Evolutionary conservation across 192 early-diverging fungal species (phyloP), one percentile per base, ranked within the genome.

Genomic region (Allomyces javanicus): DNA sequence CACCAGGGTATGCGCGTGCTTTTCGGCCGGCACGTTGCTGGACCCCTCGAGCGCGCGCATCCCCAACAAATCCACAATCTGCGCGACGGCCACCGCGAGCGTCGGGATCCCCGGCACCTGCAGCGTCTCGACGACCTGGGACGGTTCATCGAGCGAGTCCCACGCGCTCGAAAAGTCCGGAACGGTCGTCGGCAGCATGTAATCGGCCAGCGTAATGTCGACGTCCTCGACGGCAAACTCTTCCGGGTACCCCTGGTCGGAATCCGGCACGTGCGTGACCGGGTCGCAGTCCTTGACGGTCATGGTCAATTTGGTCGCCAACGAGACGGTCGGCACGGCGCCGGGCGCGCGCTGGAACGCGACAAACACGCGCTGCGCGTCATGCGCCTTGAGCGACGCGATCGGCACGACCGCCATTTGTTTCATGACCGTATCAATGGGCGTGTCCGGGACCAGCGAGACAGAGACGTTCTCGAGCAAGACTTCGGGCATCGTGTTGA

Each of bases 251-350:
- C 95, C 95, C 62, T 94, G 87, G 67, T 88, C 89, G 26, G 75
- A 76, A 68, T 93, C 91, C 9, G 90, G 84, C 72, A 93, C 90
- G 44, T 91, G 91, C 10, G 92, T 96, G 1, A 80, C 77, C 19
- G 94, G 93, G 71, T 99, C 96, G 74, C 90, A 95, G 69, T 99
- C 96, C 76, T 92, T 96, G 50, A 94, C 83, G 24, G 90, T 72
- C 70, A 93, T 97, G 65, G 87, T 87, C 58, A 99, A 77, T 9
- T 87, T 88, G 77, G 88, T 90, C 3, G 86, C 79, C 75, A 97
- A 99, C 27, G 87, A 1, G 70, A 69, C 9, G 66, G 72, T 44
- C 25, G 19, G 19, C 64, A 79, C 81, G 6, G 78, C 75, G 26
- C 79, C 75, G 64, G 83, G 75, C 3, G 77, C 73, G 67, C 84